These are phyloP conservation scores for Schizopora paradoxa DNA, from an alignment of 1,284 basidiomycete genomes.

Conservation along the genomic window DNA sequence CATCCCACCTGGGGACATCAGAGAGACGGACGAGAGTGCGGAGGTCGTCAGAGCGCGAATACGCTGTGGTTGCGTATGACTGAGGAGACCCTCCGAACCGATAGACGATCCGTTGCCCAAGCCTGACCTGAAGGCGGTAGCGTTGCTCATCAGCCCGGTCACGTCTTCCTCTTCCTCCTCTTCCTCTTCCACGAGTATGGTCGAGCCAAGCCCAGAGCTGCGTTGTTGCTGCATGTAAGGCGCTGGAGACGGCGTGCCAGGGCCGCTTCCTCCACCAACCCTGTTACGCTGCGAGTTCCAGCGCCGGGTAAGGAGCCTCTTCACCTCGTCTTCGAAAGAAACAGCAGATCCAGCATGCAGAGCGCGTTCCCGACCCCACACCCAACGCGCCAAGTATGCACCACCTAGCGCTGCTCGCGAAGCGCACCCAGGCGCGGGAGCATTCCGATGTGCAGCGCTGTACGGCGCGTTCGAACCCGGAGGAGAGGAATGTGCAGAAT, in stretches of 20 bases:
- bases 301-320: slow-evolving; percentile 58
- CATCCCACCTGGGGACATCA: neutral
- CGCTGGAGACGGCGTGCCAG: slow-evolving; percentile 48
- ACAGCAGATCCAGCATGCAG: slow-evolving; percentile 36
- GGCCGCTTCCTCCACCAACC: slow-evolving; percentile 35
- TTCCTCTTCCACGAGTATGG: slow-evolving; percentile 65
- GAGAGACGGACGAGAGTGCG: slow-evolving; percentile 36
- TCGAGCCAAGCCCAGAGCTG: slow-evolving; percentile 52
- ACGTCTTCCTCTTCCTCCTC: slow-evolving; percentile 60
- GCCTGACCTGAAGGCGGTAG: slow-evolving; percentile 25
- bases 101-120: neutral
- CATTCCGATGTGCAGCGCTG: slow-evolving; percentile 52
- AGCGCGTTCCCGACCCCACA: slow-evolving; percentile 65
- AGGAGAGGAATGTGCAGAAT: slow-evolving; percentile 59
- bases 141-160: slow-evolving; percentile 37
- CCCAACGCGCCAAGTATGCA: slow-evolving; percentile 75
- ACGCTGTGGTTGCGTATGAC: slow-evolving; percentile 14
- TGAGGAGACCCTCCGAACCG: slow-evolving; percentile 33
- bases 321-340: slow-evolving; percentile 74
- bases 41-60: slow-evolving; percentile 38
- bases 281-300: slow-evolving; percentile 50
- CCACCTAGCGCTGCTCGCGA: slow-evolving; percentile 63
- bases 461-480: slow-evolving; percentile 11
- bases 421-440: slow-evolving; percentile 61
- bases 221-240: slow-evolving; percentile 20